A percentile compares a stretch with the other conserved stretches of the same genome.
Conservation (phyloP, 352 stramenopile genomes). For the Hyphochytrium catenoides region DNA sequence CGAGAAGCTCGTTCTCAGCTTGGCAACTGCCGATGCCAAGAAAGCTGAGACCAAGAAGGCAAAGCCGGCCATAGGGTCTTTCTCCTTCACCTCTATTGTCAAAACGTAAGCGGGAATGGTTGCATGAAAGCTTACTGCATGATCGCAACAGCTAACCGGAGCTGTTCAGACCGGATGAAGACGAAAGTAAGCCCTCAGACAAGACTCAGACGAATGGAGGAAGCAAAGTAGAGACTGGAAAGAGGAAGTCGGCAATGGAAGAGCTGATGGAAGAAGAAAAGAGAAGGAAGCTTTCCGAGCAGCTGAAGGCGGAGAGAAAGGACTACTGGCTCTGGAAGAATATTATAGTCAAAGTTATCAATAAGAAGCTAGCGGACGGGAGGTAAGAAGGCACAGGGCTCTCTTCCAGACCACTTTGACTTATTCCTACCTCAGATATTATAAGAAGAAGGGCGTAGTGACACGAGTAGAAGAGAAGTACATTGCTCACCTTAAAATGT, state of each 20-base stretch:
- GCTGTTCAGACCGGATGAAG: no score
- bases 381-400: constrained; percentile 12
- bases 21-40: constrained; percentile 6
- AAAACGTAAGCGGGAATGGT: no score
- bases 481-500: constrained; percentile 41
- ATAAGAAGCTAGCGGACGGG: constrained; percentile 65
- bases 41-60: constrained; percentile 6
- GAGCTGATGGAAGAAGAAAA: constrained; percentile 28
- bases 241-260: constrained; percentile 16
- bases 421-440: no score
- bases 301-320: constrained; percentile 13
- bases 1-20: constrained; percentile 8
- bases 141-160: no score
- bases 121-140: no score
- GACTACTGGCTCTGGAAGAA: constrained; percentile 70
- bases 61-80: constrained; percentile 7
- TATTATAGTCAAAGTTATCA: constrained; percentile 82
- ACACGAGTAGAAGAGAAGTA: constrained; percentile 49
- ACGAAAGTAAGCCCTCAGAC: no score
- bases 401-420: no score
- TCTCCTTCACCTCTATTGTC: constrained; percentile 9
- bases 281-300: constrained; percentile 17
- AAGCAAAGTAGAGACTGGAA: constrained; percentile 7
- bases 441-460: constrained; percentile 61
- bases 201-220: constrained; percentile 1